Percentiles rank a stretch among this genome's conserved stretches.
Conservation (phyloP, 164 flowering plant species). For the Kingdonia uniflora region DNA sequence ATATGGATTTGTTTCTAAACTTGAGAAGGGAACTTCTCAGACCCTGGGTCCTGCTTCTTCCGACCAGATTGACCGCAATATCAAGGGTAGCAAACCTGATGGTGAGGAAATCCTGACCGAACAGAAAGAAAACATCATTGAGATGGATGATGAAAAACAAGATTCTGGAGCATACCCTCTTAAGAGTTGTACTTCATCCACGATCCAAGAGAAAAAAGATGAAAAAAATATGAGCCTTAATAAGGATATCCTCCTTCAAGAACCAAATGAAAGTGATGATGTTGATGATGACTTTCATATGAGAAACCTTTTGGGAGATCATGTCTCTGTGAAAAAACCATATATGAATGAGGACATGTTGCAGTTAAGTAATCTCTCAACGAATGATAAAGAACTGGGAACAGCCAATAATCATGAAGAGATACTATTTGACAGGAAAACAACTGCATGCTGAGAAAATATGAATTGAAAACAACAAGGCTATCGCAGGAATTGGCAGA, state of each 20-base stretch:
- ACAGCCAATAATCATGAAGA: conserved; percentile 26
- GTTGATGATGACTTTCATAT: conserved; percentile 7
- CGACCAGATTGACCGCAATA: conserved; percentile 56
- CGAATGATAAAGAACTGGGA: conserved; percentile 33
- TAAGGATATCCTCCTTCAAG: conserved; percentile 17
- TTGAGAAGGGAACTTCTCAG: conserved; percentile 70
- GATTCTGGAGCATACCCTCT: conserved; percentile 21
- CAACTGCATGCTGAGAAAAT: conserved; percentile 55
- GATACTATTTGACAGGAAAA: conserved; percentile 20
- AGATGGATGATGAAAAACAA: conserved; percentile 34
- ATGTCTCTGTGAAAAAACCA: conserved; percentile 38
- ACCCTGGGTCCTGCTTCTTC: conserved; percentile 75
- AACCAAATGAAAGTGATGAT: conserved; percentile 10
- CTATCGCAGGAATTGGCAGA: conserved; percentile 93
- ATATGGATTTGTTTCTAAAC: conserved; percentile 62
- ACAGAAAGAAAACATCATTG: conserved; percentile 15
- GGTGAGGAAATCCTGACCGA: conserved; percentile 20
- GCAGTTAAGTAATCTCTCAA: conserved; percentile 29
- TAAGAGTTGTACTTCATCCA: conserved; percentile 16
- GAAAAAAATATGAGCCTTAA: conserved; percentile 12
- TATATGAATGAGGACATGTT: conserved; percentile 26
- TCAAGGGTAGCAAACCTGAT: conserved; percentile 25
- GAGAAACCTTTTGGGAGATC: conserved; percentile 23
- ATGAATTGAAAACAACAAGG: conserved; percentile 57
- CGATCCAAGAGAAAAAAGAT: conserved; percentile 24